phyloP scores from a whole-genome alignment of 352 stramenopile species.

The Pythium oligandrum region DNA sequence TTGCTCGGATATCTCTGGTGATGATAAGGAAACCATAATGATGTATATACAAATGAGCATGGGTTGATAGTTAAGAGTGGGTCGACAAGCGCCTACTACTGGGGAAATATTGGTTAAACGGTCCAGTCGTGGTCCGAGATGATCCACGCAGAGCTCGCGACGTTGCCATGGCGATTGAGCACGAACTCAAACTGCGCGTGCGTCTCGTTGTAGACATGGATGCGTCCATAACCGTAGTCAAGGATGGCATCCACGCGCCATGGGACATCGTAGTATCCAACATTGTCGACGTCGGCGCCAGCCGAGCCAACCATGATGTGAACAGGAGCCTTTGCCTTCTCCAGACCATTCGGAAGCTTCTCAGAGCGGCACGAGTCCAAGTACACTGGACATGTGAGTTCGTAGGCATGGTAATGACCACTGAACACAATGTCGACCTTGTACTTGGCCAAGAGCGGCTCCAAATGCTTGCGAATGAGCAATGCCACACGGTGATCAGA shows the following conservation, averaged over 20 bases:
- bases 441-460: conserved; percentile 19
- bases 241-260: conserved; percentile 15
- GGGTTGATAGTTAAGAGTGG: no score
- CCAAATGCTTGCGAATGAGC: conserved; percentile 12
- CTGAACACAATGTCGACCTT: conserved; percentile 21
- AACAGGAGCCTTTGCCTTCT: conserved; percentile 12
- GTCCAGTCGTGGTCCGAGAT: conserved; percentile 21
- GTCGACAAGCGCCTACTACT: no score
- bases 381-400: conserved; percentile 20
- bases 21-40: no score
- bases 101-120: neutral
- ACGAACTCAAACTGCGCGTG: conserved; percentile 26
- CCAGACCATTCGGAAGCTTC: neutral
- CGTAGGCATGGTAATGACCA: conserved; percentile 27
- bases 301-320: conserved; percentile 28
- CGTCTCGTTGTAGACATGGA: conserved; percentile 22
- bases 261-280: conserved; percentile 11
- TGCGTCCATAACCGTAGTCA: conserved; percentile 23
- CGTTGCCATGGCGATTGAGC: conserved; percentile 3
- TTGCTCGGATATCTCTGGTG: no score
- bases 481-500: conserved; percentile 12
- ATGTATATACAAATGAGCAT: no score
- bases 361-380: conserved; percentile 7
- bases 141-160: conserved; percentile 19
- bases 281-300: conserved; percentile 17